Evolutionary conservation across 305 asterid genomes (phyloP), one percentile per base, ranked within the genome.

Genomic region (Vinca major): DNA sequence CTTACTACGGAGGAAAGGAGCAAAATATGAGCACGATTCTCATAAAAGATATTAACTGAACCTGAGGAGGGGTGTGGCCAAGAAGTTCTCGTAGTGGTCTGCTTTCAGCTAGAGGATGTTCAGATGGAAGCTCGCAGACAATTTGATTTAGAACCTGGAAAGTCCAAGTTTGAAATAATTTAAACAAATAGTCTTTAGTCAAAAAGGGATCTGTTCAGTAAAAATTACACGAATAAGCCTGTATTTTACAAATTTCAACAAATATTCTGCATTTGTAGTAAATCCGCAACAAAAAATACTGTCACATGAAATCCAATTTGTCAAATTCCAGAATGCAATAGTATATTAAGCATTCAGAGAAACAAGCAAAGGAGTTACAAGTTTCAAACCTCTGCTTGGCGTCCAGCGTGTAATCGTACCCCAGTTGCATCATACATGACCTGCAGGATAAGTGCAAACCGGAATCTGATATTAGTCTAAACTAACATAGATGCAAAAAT

Each of bases 351-450:
- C 56, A 72, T 26, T 26, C 33, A 26, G 33, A 26, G 33, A 26
- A 26, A 26, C 66, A 75, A 73, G 66, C 71, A 70, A 68, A 70
- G 62, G 45, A 60, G 57, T 19, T 8, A 53, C 63, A 62, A 69
- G 67, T 41, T 37, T 72, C 87, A 61, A 62, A 94, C 96, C 97
- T 91, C 97, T 65, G 97, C 99, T 81, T 94, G 99, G 57, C 97
- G 95, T 67, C 97, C 97, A 67, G 96, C 97, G 3, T 94, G 99
- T 69, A 91, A 81, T 75, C 99, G 78, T 66, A 94, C 96, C 63
- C 99, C 97, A 36, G 93, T 86, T 54, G 99, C 97, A 74, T 94
- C 99, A 68, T 91, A 94, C 97, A 94, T 91, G 73, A 94, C 97
- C 97, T 89, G 82, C 74, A 69, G 78, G 13, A 80, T 72, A 39